Evolutionary conservation across 2,329 filamentous ascomycete species (phyloP).

Genomic region (Sclerotinia minor): DNA sequence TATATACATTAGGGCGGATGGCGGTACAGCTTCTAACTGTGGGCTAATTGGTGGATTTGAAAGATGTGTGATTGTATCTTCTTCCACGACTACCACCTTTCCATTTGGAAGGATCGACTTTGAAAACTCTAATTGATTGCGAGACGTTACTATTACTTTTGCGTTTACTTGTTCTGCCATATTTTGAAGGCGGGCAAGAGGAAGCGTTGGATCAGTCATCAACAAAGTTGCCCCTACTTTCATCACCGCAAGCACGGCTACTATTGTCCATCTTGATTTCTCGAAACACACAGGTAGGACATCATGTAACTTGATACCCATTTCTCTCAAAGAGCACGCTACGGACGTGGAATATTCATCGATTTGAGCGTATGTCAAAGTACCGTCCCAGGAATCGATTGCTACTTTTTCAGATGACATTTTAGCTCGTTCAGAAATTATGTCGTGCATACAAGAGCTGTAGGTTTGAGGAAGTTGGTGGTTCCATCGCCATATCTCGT

Average conservation of each 20-base stretch:
- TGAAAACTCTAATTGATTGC: conserved; percentile 15
- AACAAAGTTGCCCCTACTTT: conserved; percentile 40
- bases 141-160: conserved; percentile 27
- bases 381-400: conserved; percentile 35
- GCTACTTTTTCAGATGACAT: conserved; percentile 32
- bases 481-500: conserved; percentile 52
- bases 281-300: conserved; percentile 40
- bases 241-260: conserved; percentile 39
- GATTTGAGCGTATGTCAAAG: conserved; percentile 34
- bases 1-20: conserved; percentile 28
- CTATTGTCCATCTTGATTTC: conserved; percentile 38
- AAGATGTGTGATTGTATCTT: conserved; percentile 3
- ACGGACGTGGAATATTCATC: conserved; percentile 32
- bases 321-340: conserved; percentile 31
- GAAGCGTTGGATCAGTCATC: conserved; percentile 40
- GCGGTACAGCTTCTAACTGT: conserved; percentile 16
- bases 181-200: conserved; percentile 33
- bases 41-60: not conserved
- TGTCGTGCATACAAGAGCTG: conserved; percentile 37
- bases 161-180: conserved; percentile 27
- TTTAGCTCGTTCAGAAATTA: conserved; percentile 28
- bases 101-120: conserved; percentile 9
- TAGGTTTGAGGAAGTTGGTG: conserved; percentile 46
- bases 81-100: conserved; percentile 17
- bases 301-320: conserved; percentile 27